Percentiles rank a stretch among this genome's conserved stretches.
Evolutionary conservation across 192 early-diverging fungal genomes (phyloP).

Genomic region (Coemansia sp.): DNA sequence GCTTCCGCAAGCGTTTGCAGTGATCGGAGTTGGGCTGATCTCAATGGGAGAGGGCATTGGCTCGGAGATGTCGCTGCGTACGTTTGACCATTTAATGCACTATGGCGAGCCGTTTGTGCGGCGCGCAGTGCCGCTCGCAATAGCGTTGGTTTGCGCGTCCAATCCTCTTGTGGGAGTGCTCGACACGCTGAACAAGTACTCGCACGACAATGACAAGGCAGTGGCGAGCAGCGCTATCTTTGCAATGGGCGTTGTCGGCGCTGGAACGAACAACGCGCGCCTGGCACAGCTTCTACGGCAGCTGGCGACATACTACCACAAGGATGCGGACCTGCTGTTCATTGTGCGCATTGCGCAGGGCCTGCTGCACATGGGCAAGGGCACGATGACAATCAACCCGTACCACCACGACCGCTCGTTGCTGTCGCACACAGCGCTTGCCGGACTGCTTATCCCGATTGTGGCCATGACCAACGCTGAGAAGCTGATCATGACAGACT

Average conservation of each 20-base stretch:
- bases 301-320: conserved; percentile 94
- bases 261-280: conserved; percentile 98
- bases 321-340: conserved; percentile 72
- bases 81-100: conserved; percentile 98
- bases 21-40: conserved; percentile 92
- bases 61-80: conserved; percentile 90
- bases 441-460: conserved; percentile 84
- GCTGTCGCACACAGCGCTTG: conserved; percentile 85
- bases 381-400: conserved; percentile 94
- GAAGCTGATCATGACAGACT: conserved; percentile 82
- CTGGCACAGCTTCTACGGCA: conserved; percentile 97
- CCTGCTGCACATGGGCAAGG: conserved; percentile 90
- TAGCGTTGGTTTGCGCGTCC: conserved; percentile 92
- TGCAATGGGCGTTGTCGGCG: conserved; percentile 98
- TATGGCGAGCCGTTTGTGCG: conserved; percentile 97
- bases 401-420: conserved; percentile 90
- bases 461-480: conserved; percentile 91
- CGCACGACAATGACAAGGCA: conserved; percentile 95
- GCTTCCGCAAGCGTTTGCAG: conserved; percentile 90
- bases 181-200: conserved; percentile 96
- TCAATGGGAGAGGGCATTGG: conserved; percentile 98
- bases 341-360: conserved; percentile 59
- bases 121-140: conserved; percentile 89
- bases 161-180: conserved; percentile 91
- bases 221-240: conserved; percentile 96